Evolutionary conservation across 2,329 filamentous ascomycete species (phyloP), one percentile per base, ranked within the genome.

Genomic region (Xylariaceae sp.): DNA sequence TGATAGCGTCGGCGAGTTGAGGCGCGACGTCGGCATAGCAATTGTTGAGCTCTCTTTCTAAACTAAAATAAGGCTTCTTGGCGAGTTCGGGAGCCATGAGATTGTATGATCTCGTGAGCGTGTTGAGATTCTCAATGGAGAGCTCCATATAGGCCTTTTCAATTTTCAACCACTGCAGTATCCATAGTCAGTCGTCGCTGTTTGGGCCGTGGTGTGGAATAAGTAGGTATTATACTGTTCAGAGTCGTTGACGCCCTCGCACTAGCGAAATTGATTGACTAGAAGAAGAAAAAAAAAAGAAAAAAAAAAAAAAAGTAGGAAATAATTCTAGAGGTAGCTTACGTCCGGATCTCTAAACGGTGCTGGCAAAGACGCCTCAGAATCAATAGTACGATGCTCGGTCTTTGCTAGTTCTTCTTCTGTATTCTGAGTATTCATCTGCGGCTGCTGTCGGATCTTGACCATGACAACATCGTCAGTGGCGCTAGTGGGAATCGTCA

Each of bases 1-100:
- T 79, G 57, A 97, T 94, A 58, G 85, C 85, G 1, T 79, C 76
- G 0, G 90, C 82, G 3, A 97, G 71, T 46, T 79, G 75, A 0
- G 90, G 90, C 5, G 92, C 92, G 1, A 95, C 86, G 57, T 96
- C 91, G 0, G 90, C 87, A 67, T 85, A 97, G 68, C 91, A 96
- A 2, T 81, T 77, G 32, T 78, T 79, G 12, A 97, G 77, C 72
- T 99, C 94, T 47, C 92, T 83, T 44, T 91, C 83, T 6, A 97
- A 81, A 2, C 79, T 85, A 67, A 90, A 91, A 70, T 97, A 97
- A 0, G 92, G 89, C 70, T 96, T 96, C 72, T 94, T 95, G 2
- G 92, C 91, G 1, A 96, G 78, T 52, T 90, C 86, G 0, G 94
- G 94, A 0, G 94, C 92, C 84, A 95, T 92, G 2, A 97, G 81